Conservation (phyloP, 2,329 filamentous ascomycete species). For the Didymella keratinophila region DNA sequence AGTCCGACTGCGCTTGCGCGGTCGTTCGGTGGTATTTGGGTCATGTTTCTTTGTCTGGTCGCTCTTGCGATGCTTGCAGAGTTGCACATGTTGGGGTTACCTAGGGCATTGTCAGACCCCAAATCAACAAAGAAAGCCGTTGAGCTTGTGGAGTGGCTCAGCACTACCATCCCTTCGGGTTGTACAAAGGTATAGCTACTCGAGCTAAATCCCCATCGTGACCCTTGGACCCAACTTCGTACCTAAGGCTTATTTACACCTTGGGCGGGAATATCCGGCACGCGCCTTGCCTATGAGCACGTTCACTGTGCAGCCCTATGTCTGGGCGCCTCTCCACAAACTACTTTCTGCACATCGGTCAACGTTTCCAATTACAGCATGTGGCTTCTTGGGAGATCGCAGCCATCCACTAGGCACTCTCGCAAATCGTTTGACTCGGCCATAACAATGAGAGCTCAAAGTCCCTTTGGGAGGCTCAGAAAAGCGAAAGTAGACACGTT, state of each 20-base stretch:
- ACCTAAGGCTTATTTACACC: conserved; percentile 3
- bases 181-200: conserved; percentile 5
- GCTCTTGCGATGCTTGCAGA: conserved; percentile 12
- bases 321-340: no score
- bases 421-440: no score
- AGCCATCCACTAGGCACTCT: not conserved
- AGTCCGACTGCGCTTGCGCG: conserved; percentile 15
- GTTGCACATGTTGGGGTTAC: conserved; percentile 5
- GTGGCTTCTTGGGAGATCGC: not conserved
- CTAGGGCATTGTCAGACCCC: conserved; percentile 15
- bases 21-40: conserved; percentile 9
- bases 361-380: not conserved
- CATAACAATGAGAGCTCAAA: no score
- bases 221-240: not conserved
- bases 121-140: conserved; percentile 16
- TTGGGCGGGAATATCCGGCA: not conserved
- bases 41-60: conserved; percentile 17
- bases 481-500: no score
- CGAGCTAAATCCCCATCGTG: not conserved
- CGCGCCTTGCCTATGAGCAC: not conserved
- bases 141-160: conserved; percentile 11
- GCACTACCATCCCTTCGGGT: conserved; percentile 8
- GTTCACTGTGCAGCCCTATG: not conserved
- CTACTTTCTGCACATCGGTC: not conserved
- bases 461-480: no score